Percentiles rank a stretch among this genome's conserved stretches.
Evolutionary conservation across 441 rosid genomes (phyloP).

Genomic region (Pelargonium myrrhifolium): DNA sequence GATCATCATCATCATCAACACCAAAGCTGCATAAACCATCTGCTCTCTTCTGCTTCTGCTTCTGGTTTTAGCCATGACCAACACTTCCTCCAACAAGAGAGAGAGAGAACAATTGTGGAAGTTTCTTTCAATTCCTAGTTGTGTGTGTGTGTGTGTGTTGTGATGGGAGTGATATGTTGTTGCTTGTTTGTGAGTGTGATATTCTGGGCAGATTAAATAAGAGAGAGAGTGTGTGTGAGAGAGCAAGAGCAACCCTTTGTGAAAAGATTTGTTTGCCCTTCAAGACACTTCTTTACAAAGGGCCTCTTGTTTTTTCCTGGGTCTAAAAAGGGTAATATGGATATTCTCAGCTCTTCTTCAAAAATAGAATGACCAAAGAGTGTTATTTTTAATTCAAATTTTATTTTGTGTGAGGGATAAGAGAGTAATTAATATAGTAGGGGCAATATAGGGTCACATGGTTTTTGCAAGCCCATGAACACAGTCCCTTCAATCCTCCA

Average conservation of each 20-base stretch:
- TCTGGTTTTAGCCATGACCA: constrained; percentile 28
- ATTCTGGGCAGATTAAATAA: constrained; percentile 39
- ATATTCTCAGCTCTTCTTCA: no score
- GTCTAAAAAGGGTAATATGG: neutral
- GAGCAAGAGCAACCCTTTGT: constrained; percentile 15
- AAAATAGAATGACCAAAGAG: no score
- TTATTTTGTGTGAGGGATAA: neutral
- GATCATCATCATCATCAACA: constrained; percentile 12
- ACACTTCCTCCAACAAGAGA: constrained; percentile 7
- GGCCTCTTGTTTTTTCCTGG: neutral
- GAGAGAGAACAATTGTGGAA: constrained; percentile 10
- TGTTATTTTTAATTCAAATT: neutral
- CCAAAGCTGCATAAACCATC: constrained; percentile 11
- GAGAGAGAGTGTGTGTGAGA: constrained; percentile 16
- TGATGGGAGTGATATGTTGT: constrained; percentile 18
- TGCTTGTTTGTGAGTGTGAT: neutral
- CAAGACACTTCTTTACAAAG: neutral
- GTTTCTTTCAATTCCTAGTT: constrained; percentile 20
- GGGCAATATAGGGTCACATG: constrained; percentile 23
- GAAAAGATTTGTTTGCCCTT: neutral
- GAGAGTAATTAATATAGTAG: constrained; percentile 5
- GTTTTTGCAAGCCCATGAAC: constrained; percentile 23
- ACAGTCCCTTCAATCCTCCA: constrained; percentile 37
- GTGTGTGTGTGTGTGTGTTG: constrained; percentile 7
- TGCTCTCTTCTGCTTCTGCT: neutral